Evolutionary conservation across 2,329 filamentous ascomycete species (phyloP).

Genomic region (Didymella keratinophila): DNA sequence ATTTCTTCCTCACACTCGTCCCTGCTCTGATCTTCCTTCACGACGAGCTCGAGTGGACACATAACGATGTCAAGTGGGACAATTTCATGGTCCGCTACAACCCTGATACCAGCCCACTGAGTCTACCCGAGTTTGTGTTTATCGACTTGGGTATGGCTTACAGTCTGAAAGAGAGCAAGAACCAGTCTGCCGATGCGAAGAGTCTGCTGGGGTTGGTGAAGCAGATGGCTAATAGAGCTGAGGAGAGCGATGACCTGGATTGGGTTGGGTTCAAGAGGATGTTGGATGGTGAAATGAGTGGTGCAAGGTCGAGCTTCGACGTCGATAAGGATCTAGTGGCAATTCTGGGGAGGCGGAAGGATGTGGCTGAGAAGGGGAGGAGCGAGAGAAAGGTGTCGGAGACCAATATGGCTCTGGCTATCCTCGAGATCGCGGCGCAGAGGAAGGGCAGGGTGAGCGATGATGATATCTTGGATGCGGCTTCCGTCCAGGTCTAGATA

Average conservation of each 20-base stretch:
- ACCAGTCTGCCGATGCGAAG: neutral
- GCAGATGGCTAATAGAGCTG: neutral
- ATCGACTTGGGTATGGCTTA: neutral
- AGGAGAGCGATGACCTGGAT: neutral
- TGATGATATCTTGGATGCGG: neutral
- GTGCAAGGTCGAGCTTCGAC: neutral
- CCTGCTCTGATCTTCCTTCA: neutral
- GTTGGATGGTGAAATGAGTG: neutral
- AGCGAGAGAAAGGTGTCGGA: neutral
- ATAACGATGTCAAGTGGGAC: neutral
- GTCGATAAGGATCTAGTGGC: neutral
- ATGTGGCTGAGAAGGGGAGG: neutral
- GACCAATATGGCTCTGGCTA: neutral
- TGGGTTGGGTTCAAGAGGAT: neutral
- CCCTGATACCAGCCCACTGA: neutral
- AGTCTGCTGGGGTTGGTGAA: neutral
- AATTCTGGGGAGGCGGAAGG: neutral
- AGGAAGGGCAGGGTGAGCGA: neutral
- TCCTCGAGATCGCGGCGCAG: neutral
- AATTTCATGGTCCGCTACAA: neutral
- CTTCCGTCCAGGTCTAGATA: too few relatives aligned
- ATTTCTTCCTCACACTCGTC: neutral
- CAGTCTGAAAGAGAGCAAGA: neutral
- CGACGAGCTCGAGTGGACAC: neutral
- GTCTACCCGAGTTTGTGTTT: neutral